Evolutionary conservation across 106 monocot species (phyloP).

Genomic region (Hemerocallis citrina): DNA sequence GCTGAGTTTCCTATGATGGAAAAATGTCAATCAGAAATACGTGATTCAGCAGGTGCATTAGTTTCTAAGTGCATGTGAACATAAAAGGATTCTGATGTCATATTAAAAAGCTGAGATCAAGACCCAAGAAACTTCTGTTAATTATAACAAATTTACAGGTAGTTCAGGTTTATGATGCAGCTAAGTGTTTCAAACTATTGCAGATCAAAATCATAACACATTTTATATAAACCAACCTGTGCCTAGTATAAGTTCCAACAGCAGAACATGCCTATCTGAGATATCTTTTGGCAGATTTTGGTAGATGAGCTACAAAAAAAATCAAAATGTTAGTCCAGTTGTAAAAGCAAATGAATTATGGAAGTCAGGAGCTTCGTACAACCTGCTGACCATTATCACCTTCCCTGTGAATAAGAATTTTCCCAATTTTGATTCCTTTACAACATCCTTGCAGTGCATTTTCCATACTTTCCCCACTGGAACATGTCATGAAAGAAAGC

Average conservation of each 20-base stretch:
- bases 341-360: background rate
- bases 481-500: background rate
- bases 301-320: slow-evolving; percentile 70
- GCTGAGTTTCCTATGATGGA: slow-evolving; percentile 67
- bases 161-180: background rate
- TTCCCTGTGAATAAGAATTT: slow-evolving; percentile 94
- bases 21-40: background rate
- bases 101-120: background rate
- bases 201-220: background rate
- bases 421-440: slow-evolving; percentile 97
- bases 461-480: slow-evolving; percentile 98
- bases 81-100: background rate
- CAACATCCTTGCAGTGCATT: slow-evolving; percentile 96
- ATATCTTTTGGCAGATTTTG: slow-evolving; percentile 92
- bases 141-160: background rate
- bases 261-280: slow-evolving; percentile 80
- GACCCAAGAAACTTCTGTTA: background rate
- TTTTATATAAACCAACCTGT: slow-evolving; percentile 57
- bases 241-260: slow-evolving; percentile 91
- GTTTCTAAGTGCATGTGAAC: background rate
- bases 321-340: slow-evolving; percentile 3
- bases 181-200: background rate
- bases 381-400: slow-evolving; percentile 99
- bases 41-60: background rate
- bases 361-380: slow-evolving; percentile 16